Percentiles rank a stretch among this genome's conserved stretches.
phyloP scores from a whole-genome alignment of 305 asterid genomes.

The Fraxinus nigra region DNA sequence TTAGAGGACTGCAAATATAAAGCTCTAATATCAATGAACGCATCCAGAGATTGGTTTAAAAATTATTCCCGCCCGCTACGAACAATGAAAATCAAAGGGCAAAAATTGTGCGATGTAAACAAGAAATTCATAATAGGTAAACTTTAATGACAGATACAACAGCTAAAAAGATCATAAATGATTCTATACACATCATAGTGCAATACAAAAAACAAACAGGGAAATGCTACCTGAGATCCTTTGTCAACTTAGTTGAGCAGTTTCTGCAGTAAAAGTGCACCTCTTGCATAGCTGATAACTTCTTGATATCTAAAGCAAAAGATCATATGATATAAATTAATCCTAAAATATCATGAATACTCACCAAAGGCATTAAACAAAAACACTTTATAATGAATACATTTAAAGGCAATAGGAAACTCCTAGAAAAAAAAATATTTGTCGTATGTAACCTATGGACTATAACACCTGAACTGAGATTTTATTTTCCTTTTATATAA shows the following conservation, averaged over 20 bases:
- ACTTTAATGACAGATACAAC: neutral
- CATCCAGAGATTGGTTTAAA: neutral
- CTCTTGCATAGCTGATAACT: conserved; percentile 62
- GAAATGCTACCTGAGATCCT: conserved; percentile 59
- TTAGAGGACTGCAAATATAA: neutral
- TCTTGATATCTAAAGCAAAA: conserved; percentile 55
- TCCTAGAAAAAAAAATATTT: neutral
- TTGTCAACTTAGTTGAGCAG: conserved; percentile 71
- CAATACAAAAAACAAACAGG: neutral
- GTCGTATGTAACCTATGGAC: neutral
- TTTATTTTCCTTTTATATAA: neutral
- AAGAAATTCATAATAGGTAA: neutral
- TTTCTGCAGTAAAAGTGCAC: conserved; percentile 81
- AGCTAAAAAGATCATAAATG: neutral
- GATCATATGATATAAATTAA: neutral
- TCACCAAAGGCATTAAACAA: neutral
- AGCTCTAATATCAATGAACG: neutral
- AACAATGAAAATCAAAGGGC: neutral
- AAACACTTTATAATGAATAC: neutral
- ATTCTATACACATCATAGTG: conserved; percentile 3
- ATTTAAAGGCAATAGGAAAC: neutral
- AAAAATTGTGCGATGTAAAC: neutral
- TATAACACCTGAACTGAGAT: neutral
- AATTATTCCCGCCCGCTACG: neutral
- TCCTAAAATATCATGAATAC: neutral